Base-by-base conservation (phyloP, 805 yeast genomes). In the Deakozyma indianensis region DNA sequence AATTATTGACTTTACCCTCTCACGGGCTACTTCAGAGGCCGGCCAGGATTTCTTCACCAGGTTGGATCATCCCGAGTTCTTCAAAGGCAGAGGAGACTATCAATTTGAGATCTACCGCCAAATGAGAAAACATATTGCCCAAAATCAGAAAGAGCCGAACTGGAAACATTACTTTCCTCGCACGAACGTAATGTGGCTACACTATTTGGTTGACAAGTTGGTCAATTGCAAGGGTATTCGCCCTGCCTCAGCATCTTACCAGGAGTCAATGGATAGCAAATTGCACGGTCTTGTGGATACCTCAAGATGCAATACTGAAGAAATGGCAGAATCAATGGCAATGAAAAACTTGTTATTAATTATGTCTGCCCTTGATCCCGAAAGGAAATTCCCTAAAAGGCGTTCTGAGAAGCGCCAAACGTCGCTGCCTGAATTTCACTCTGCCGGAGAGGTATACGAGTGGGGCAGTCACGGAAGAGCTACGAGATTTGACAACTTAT, bases 151-250 rank as follows among this genome's bases (percentile, higher is more conserved):
- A 23, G 45, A 41, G 16, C 53, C 45, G 48, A 60, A 71, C 50
- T 77, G 83, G 77, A 62, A 74, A 1, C 49, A 52, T 20, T 63
- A 59, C 47, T 62, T 65, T 42, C 73, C 77, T 3, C 61, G 60
- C 28, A 77, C 80, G 23, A 81, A 80, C 53, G 56, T 80, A 16
- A 54, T 73, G 25, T 80, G 88, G 88, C 60, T 80, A 41, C 78
- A 77, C 51, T 79, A 78, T 53, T 48, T 81, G n/a, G 65, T 70
- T 29, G 73, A 72, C 44, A 69, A 71, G 48, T 53, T 80, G 46
- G 43, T 77, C 7, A 58, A 69, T 45, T 59, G 57, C 45, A 76
- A 75, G 46, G 55, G 60, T 1, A 49, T 62, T 9, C 18, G 5
- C 9, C 11, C 38, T 9, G 38, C 18, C 5, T 5, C 38, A 32